These are phyloP conservation scores for Ligustrum vulgare DNA, from an alignment of 257 asterid species.

Conservation along the genomic window DNA sequence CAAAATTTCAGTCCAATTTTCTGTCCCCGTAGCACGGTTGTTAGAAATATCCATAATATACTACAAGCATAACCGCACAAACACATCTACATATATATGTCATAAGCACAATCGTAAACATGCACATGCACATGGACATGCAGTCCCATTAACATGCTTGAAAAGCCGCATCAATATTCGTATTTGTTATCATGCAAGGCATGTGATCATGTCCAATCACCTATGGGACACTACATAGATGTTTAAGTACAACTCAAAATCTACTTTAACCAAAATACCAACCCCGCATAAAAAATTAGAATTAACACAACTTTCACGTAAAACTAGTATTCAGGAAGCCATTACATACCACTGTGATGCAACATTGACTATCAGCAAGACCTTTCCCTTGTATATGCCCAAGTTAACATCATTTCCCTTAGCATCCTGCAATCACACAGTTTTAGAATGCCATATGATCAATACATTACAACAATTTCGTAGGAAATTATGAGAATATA, in stretches of 20 bases:
- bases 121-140: background rate
- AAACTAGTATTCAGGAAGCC: background rate
- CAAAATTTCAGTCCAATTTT: too few relatives aligned
- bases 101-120: background rate
- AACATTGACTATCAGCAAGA: constrained; percentile 40
- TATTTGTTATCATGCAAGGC: background rate
- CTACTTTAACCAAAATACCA: background rate
- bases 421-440: constrained; percentile 45
- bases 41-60: background rate
- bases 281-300: background rate
- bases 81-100: background rate
- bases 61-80: background rate
- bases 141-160: background rate
- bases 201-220: background rate
- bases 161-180: background rate
- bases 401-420: constrained; percentile 47
- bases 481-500: background rate
- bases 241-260: background rate
- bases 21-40: too few relatives aligned
- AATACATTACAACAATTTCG: background rate
- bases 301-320: background rate
- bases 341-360: constrained; percentile 50
- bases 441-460: background rate
- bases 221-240: background rate
- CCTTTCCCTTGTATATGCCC: constrained; percentile 60